Evolutionary conservation across 192 early-diverging fungal species (phyloP), one percentile per base, ranked within the genome.

Genomic region (Coemansia sp.): DNA sequence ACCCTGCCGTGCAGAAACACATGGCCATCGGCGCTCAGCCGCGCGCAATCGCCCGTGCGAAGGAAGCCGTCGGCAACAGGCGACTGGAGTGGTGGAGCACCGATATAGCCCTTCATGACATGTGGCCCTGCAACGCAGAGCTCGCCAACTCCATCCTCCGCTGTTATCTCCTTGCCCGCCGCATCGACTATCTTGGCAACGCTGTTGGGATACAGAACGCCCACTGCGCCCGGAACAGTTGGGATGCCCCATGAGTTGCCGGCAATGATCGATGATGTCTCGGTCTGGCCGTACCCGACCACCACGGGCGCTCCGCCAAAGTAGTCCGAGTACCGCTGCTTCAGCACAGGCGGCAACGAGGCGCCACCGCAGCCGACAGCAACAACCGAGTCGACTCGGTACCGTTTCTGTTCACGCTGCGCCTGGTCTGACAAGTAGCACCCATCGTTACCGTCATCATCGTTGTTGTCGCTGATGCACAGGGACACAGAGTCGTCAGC

Each of bases 51-150:
- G 19, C 91, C 91, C 5, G 91, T 93, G 43, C 87, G 88, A 47
- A 95, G 69, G 77, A 86, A 97, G 0, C 94, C 92, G 39, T 94
- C 92, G 0, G 58, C 32, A 57, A 85, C 87, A 59, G 94, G 82
- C 7, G 87, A 82, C 45, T 63, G 49, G 8, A 59, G 32, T 32
- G 4, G 32, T 48, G 87, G 89, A 56, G 90, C 89, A 65, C 92
- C 93, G 49, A 89, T 76, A 67, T 98, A 98, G 1, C 93, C 94
- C 19, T 68, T 64, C 92, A 95, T 96, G 54, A 98, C 70, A 57
- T 91, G 93, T 4, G 94, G 92, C 0, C 94, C 94, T 5, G 85
- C 81, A 8, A 95, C 57, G 79, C 90, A 94, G 41, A 98, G 77
- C 76, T 97, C 93, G 18, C 95, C 96, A 32, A 73, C 61, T 8